These are phyloP conservation scores for Hepatocystis sp. DNA, from an alignment of 169 alveolate genomes.

Conservation along the genomic window DNA sequence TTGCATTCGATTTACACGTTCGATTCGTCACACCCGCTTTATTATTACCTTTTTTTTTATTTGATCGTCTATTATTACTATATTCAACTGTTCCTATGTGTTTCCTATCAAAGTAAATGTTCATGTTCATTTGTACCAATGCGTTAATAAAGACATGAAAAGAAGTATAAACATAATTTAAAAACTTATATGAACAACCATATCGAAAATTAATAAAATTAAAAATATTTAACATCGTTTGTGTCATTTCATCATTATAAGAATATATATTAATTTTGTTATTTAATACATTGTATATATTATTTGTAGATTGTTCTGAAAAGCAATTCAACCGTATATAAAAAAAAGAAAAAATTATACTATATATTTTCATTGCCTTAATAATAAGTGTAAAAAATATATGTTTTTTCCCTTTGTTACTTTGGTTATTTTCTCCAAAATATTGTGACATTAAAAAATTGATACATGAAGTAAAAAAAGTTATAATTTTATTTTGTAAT, in stretches of 20 bases:
- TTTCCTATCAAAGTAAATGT: constrained; percentile 23
- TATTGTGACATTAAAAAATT: not conserved
- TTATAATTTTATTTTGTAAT: constrained; percentile 46
- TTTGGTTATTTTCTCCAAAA: not conserved
- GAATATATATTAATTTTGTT: constrained; percentile 12
- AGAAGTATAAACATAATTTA: constrained; percentile 47
- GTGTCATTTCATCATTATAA: constrained; percentile 17
- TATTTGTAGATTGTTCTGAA: constrained; percentile 43
- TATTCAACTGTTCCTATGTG: constrained; percentile 19
- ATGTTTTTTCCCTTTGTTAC: not conserved
- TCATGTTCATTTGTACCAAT: constrained; percentile 13
- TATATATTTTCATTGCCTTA: constrained; percentile 50
- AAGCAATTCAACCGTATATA: constrained; percentile 59
- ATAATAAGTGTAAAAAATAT: constrained; percentile 16
- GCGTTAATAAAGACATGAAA: constrained; percentile 40
- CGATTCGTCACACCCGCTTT: not conserved
- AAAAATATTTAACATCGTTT: constrained; percentile 18
- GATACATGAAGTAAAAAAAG: constrained; percentile 25
- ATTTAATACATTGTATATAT: constrained; percentile 8
- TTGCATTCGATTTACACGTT: not conserved
- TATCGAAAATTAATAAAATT: constrained; percentile 58
- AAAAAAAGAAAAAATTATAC: constrained; percentile 41
- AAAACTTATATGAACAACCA: constrained; percentile 60
- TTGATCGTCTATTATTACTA: not conserved
- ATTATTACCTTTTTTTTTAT: not conserved